Evolutionary conservation across 495 filamentous ascomycete genomes (phyloP).

Genomic region (Thermothielavioides terrestris): DNA sequence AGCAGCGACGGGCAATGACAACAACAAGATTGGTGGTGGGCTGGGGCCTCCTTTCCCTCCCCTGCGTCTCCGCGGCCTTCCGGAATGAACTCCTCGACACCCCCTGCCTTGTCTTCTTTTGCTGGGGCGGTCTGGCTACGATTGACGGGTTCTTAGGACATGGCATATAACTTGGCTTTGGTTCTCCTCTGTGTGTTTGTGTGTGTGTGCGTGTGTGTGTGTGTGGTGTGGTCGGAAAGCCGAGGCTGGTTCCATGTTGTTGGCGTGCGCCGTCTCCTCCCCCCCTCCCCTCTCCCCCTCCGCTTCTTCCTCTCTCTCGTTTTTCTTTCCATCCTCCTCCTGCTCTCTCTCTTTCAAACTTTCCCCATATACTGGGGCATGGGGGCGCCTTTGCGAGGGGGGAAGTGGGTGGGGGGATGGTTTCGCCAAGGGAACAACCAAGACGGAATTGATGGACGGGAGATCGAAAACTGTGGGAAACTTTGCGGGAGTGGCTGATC

Average conservation of each 20-base stretch:
- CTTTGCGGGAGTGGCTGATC: background rate
- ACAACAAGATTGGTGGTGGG: background rate
- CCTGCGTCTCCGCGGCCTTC: slow-evolving; percentile 24
- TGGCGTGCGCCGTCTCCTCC: background rate
- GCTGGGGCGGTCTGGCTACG: slow-evolving; percentile 4
- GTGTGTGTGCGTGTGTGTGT: no score
- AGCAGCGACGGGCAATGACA: no score
- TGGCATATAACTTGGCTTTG: background rate
- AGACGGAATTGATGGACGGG: background rate
- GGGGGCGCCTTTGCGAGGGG: no score
- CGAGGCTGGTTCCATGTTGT: background rate
- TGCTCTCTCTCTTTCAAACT: background rate
- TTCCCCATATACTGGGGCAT: background rate
- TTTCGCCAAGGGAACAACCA: no score
- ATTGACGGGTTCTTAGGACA: slow-evolving; percentile 7
- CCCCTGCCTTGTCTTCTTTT: slow-evolving; percentile 4
- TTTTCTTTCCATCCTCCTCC: no score
- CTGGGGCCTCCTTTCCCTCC: slow-evolving; percentile 17
- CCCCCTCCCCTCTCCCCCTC: background rate
- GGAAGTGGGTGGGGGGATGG: no score
- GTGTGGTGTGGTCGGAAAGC: background rate
- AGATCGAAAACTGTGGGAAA: no score
- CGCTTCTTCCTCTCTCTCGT: no score
- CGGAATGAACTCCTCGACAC: slow-evolving; percentile 19
- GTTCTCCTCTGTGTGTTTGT: background rate